Evolutionary conservation across 2,329 filamentous ascomycete genomes (phyloP).

Genomic region (Calonectria naviculata): DNA sequence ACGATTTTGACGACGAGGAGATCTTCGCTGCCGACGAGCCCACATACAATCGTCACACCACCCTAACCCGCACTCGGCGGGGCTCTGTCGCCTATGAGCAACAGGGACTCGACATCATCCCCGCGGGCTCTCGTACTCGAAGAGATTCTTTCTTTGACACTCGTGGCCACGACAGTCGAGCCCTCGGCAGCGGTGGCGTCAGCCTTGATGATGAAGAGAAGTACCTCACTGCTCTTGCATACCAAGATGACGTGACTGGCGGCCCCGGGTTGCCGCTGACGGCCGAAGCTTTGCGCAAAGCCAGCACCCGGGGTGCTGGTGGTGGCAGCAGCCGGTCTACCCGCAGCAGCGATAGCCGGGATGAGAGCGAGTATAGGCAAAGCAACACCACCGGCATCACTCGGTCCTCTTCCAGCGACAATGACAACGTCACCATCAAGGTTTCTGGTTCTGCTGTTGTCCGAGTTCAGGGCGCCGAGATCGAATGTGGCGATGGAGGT

Average conservation of each 20-base stretch:
- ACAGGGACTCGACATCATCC: conserved; percentile 53
- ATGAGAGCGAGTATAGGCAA: conserved; percentile 72
- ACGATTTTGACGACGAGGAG: conserved; percentile 48
- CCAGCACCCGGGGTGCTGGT: conserved; percentile 56
- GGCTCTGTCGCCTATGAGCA: conserved; percentile 51
- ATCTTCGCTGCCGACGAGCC: conserved; percentile 52
- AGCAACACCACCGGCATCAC: conserved; percentile 72
- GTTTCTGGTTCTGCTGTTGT: conserved; percentile 67
- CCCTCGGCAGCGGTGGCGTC: conserved; percentile 46
- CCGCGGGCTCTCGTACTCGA: conserved; percentile 45
- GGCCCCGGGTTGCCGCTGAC: conserved; percentile 62
- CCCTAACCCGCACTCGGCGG: conserved; percentile 48
- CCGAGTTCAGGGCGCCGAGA: conserved; percentile 66
- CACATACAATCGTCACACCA: conserved; percentile 46
- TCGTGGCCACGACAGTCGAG: too few species aligned
- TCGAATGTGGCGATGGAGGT: conserved; percentile 68
- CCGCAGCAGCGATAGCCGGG: conserved; percentile 68
- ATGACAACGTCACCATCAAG: conserved; percentile 72
- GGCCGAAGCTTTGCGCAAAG: conserved; percentile 65
- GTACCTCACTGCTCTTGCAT: conserved; percentile 52
- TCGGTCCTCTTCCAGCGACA: conserved; percentile 60
- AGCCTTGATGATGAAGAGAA: conserved; percentile 52
- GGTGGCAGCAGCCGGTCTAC: conserved; percentile 68
- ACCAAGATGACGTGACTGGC: conserved; percentile 65
- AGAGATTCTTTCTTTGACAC: conserved; percentile 56